These are phyloP conservation scores for Pichia exigua DNA, from an alignment of 805 yeast genomes.

Conservation along the genomic window DNA sequence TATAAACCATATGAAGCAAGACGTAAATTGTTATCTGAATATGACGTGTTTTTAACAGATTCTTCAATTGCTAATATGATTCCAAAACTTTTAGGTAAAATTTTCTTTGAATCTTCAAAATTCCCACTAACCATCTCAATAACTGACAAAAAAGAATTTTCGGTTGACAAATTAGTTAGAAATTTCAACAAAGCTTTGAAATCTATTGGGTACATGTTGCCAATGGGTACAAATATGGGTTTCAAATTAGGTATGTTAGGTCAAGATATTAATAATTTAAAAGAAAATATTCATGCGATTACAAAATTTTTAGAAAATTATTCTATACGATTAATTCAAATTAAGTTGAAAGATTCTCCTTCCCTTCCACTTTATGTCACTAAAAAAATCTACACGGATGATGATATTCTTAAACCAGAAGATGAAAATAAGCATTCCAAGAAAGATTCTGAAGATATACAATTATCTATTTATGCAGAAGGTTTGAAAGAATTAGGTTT, in stretches of 20 bases:
- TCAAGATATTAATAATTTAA: conserved; percentile 41
- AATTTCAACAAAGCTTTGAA: conserved; percentile 51
- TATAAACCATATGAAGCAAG: conserved; percentile 86
- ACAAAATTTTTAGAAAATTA: conserved; percentile 36
- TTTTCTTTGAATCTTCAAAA: conserved; percentile 56
- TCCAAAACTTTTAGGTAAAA: conserved; percentile 79
- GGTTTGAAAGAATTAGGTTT: conserved; percentile 78
- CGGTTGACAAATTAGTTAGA: conserved; percentile 44
- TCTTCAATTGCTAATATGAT: conserved; percentile 71
- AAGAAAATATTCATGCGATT: conserved; percentile 54
- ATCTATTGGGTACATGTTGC: conserved; percentile 56
- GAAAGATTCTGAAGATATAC: conserved; percentile 28
- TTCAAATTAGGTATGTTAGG: conserved; percentile 57
- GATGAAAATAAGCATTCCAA: conserved; percentile 13
- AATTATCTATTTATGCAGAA: conserved; percentile 55
- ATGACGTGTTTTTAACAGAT: conserved; percentile 77
- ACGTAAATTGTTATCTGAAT: conserved; percentile 60
- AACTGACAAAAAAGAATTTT: conserved; percentile 21
- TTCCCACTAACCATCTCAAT: conserved; percentile 57
- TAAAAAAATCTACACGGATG: conserved; percentile 41
- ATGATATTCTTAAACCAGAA: conserved; percentile 37
- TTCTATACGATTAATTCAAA: conserved; percentile 47
- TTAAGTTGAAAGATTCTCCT: conserved; percentile 69
- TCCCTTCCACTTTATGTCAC: conserved; percentile 75
- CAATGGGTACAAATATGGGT: conserved; percentile 63